phyloP scores from a whole-genome alignment of 495 filamentous ascomycete species.

The Aspergillus mulundensis region DNA sequence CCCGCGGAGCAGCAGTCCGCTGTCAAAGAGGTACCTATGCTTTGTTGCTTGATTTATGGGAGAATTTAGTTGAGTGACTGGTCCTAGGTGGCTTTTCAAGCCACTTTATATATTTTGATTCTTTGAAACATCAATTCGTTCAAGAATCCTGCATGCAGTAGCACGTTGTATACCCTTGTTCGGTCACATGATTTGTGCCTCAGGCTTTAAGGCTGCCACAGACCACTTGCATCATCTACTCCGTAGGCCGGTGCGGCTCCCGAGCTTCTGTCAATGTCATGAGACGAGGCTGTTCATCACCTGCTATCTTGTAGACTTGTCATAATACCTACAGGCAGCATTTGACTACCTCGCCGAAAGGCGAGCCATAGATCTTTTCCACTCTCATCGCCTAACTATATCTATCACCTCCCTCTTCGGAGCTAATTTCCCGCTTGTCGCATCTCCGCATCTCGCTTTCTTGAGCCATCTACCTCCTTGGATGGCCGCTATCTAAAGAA shows the following conservation, averaged over 20 bases:
- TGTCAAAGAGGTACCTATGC: no score
- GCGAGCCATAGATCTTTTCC: neutral
- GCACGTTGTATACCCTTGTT: no score
- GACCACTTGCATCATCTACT: slow-evolving; percentile 23
- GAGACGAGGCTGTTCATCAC: slow-evolving; percentile 18
- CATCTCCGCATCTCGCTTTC: neutral
- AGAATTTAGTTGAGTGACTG: no score
- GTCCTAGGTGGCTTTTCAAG: no score
- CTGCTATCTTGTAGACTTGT: neutral
- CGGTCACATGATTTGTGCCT: neutral
- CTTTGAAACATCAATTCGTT: no score
- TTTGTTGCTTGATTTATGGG: no score
- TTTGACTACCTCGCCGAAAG: neutral
- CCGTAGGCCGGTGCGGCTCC: neutral
- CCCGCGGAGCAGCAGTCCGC: no score
- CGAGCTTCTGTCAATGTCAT: slow-evolving; percentile 18
- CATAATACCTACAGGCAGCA: neutral
- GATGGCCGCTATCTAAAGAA: slow-evolving; percentile 18
- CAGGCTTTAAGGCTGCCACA: neutral
- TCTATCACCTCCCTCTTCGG: neutral
- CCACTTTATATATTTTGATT: no score
- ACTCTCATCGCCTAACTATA: neutral
- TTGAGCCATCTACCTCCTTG: neutral
- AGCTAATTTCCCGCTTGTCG: neutral
- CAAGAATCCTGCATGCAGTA: no score